Evolutionary conservation across 2,329 filamentous ascomycete genomes (phyloP), one percentile per base, ranked within the genome.

Genomic region (Colletotrichum orbiculare): DNA sequence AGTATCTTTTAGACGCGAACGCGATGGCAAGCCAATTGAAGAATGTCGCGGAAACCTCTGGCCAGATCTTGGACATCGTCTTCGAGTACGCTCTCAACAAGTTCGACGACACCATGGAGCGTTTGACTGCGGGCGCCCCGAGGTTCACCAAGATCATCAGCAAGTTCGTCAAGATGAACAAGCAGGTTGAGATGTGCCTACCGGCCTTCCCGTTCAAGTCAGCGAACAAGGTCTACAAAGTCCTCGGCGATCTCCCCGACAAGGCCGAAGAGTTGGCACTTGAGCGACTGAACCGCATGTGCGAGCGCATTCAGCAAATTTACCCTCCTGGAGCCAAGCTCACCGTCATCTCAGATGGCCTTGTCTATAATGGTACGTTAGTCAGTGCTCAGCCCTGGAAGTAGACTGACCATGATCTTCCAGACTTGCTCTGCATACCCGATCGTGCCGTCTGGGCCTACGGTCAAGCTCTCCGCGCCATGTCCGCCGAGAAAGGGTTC

Each of bases 171-270:
- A 76, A 74, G 48, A 69, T 74, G 0, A 60, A 73, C 1, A 66
- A 72, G n/a, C 67, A 70, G 0, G 74, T 84, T 1, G 76, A 76
- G 10, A 75, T 83, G 72, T 83, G 81, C 45, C 78, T 89, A 0
- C 87, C 87, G 0, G 86, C 85, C 0, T 89, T 89, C 48, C 87
- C 87, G 0, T 89, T 87, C 78, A 89, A 89, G 68, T 87, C 84
- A 0, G 82, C 86, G 13, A 89, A 89, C 68, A 79, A 76, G 0
- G 70, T 70, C 1, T 75, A 79, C 43, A 89, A 90, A 59, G 84
- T 87, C 0, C 73, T 89, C n/a, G 85, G 86, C 0, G 71, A 70
- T 7, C 76, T 87, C 2, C 85, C 86, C 0, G 86, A 88, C 57
- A 83, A 81, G 70, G 85, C 80, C 0, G 86, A 88, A 54, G 83